Conservation (phyloP, 805 yeast genomes). For the Barnettozyma pratensis region DNA sequence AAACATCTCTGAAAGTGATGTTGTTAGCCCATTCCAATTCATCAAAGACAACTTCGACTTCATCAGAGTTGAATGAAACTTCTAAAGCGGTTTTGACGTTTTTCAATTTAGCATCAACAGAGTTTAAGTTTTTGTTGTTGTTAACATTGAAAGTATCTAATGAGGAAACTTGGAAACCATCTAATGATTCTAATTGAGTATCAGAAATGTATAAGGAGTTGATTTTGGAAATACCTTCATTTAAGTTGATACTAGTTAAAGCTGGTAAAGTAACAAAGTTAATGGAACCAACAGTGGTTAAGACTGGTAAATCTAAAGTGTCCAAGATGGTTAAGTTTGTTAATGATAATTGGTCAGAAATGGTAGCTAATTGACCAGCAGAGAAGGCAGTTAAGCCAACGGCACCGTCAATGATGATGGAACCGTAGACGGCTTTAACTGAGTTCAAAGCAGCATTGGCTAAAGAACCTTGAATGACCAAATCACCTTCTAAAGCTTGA, state of each 20-base stretch:
- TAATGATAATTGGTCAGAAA: constrained; percentile 66
- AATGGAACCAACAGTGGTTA: constrained; percentile 78
- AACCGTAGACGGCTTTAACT: constrained; percentile 74
- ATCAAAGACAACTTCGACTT: constrained; percentile 64
- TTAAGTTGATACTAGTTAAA: constrained; percentile 62
- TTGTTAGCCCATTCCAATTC: constrained; percentile 80
- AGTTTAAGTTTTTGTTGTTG: constrained; percentile 79
- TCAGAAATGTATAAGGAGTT: constrained; percentile 66
- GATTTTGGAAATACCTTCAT: constrained; percentile 67
- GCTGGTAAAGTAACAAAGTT: constrained; percentile 84
- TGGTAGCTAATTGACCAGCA: constrained; percentile 74
- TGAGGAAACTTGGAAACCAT: constrained; percentile 54
- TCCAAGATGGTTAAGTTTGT: constrained; percentile 59
- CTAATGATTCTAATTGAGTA: constrained; percentile 62
- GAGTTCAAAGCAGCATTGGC: constrained; percentile 67
- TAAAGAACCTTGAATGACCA: constrained; percentile 61
- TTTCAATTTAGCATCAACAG: constrained; percentile 67
- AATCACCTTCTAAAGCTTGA: constrained; percentile 74
- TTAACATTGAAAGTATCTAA: constrained; percentile 64
- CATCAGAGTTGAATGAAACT: constrained; percentile 81
- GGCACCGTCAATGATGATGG: constrained; percentile 61
- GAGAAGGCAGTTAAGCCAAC: constrained; percentile 55
- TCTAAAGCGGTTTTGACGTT: constrained; percentile 70
- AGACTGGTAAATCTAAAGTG: constrained; percentile 68
- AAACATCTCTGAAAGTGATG: constrained; percentile 77